Base-by-base conservation (phyloP, 2,329 filamentous ascomycete species). In the Leptographium wingfieldii region DNA sequence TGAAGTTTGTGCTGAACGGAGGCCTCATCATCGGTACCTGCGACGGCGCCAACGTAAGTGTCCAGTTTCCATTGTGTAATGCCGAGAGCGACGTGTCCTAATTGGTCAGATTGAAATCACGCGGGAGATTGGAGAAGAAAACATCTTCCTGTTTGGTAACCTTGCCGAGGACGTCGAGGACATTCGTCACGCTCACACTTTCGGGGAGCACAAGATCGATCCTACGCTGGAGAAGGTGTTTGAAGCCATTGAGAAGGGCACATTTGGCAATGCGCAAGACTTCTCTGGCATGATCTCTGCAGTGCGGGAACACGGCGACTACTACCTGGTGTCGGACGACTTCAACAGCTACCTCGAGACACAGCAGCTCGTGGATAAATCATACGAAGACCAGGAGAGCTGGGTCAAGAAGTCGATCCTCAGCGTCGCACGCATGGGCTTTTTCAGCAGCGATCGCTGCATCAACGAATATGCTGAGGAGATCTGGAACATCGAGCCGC, bases 1-100 rank as follows among this genome's bases (percentile, higher is more conserved):
- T 99, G 94, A 99, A 99, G 75, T 99, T 99, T 73, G 94, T 96
- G 16, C 80, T 99, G 69, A 99, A 97, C 68, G 94, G 94, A 65
- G 94, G 94, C 64, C 79, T 99, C 63, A 95, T 99, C 69, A 99
- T 99, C 67, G 94, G 94, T 67, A 99, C 94, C 25, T 96, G 92
- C 71, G 94, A 99, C 69, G 94, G 94, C 70, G 94, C 94, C 64
- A 99, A 99, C 70, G 90, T 94, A 80, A 80, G 86, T 78, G 14
- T 51, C 31, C 35, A 0, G n/a, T 40, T 3, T 4, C 7, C 27
- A 19, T 31, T 16, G 33, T 14, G 27, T 51, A 16, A 4, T 43
- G 25, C 35, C n/a, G 6, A 48, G 16, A 7, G 11, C n/a, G n/a
- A 19, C 1, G 19, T 25, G 11, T 46, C 29, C 52, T 59, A 25